These are phyloP conservation scores for Tricholoma terreum DNA, from an alignment of 768 basidiomycete genomes.

Conservation along the genomic window DNA sequence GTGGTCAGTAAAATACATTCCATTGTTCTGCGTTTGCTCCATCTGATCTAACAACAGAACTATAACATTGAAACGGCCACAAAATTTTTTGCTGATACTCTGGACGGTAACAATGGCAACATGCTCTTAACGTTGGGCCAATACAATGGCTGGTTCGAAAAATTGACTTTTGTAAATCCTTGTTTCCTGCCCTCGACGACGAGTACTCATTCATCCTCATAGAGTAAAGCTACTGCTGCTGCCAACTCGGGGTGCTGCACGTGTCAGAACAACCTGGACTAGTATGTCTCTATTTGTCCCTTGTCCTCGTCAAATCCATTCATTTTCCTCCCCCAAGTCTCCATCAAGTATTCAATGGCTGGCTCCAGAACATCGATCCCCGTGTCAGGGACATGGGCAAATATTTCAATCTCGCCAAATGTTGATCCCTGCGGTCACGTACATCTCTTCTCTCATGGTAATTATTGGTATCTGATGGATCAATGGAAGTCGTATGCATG, in stretches of 20 bases:
- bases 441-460: too few relatives aligned
- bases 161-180: conserved; percentile 54
- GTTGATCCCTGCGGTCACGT: too few relatives aligned
- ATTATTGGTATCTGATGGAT: too few relatives aligned
- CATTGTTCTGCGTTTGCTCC: conserved; percentile 1
- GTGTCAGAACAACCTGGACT: conserved; percentile 86
- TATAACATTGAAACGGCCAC: conserved; percentile 74
- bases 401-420: conserved; percentile 63
- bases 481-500: too few relatives aligned
- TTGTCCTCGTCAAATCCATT: background rate
- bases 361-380: conserved; percentile 58
- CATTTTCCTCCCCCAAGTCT: conserved; percentile 38
- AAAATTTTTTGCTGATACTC: conserved; percentile 50
- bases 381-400: conserved; percentile 49
- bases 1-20: conserved; percentile 30
- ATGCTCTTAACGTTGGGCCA: conserved; percentile 56
- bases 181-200: background rate
- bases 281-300: conserved; percentile 44
- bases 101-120: conserved; percentile 49
- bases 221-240: conserved; percentile 53
- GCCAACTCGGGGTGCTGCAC: conserved; percentile 51
- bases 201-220: background rate
- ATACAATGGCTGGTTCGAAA: conserved; percentile 73
- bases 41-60: conserved; percentile 38
- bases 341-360: conserved; percentile 71